Conservation (phyloP, 2,329 filamentous ascomycete species). For the Diaporthe sp. region DNA sequence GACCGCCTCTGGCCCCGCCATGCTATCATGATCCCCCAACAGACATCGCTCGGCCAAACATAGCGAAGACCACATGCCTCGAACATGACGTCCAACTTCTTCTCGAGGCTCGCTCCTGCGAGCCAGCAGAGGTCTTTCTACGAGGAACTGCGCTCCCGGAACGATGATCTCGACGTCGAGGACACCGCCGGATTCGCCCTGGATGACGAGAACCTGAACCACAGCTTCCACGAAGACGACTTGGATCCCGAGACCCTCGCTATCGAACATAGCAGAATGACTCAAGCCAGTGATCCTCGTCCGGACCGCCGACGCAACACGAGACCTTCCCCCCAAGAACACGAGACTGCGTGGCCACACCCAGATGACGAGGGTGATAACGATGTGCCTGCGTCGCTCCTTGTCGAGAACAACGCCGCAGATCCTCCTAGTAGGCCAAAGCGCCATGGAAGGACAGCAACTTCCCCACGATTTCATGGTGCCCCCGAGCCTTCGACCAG, state of each 20-base stretch:
- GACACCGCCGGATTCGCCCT: constrained; percentile 57
- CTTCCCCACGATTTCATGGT: constrained; percentile 42
- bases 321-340: constrained; percentile 1
- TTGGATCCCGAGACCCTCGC: constrained; percentile 57
- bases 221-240: constrained; percentile 64
- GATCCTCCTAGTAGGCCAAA: constrained; percentile 39
- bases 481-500: constrained; percentile 58
- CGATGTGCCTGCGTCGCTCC: constrained; percentile 73
- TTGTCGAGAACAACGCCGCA: constrained; percentile 67
- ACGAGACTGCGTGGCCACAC: constrained; percentile 43
- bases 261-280: constrained; percentile 60
- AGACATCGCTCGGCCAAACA: constrained; percentile 7
- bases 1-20: constrained; percentile 7
- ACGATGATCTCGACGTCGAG: constrained; percentile 56
- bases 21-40: constrained; percentile 36
- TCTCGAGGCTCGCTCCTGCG: constrained; percentile 57
- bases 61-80: constrained; percentile 22
- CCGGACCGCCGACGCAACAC: constrained; percentile 39
- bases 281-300: constrained; percentile 40
- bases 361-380: constrained; percentile 67
- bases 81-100: constrained; percentile 61
- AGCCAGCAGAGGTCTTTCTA: constrained; percentile 60
- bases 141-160: constrained; percentile 58
- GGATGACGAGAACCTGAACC: constrained; percentile 67
- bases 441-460: constrained; percentile 42